phyloP scores from a whole-genome alignment of 768 basidiomycete species.

The Russula griseocarnosa region DNA sequence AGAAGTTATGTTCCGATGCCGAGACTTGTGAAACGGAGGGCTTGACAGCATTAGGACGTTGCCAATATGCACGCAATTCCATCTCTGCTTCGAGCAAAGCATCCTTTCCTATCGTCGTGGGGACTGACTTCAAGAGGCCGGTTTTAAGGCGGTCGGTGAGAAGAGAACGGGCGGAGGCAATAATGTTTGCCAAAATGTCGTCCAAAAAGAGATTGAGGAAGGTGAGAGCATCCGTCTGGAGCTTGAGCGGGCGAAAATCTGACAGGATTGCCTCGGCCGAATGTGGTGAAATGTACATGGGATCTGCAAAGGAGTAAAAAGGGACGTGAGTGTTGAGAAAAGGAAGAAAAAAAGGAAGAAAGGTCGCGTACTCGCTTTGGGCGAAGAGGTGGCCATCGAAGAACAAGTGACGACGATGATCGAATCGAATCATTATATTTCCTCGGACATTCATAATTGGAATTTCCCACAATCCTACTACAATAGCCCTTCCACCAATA shows the following conservation, averaged over 20 bases:
- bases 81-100: conserved; percentile 91
- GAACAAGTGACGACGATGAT: not conserved
- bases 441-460: not conserved
- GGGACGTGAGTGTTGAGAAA: not conserved
- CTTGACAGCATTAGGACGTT: conserved; percentile 50
- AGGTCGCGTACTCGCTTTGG: not conserved
- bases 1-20: conserved; percentile 56
- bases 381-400: conserved; percentile 8
- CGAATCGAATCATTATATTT: not conserved
- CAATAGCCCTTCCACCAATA: conserved; percentile 14
- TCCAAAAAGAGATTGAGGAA: conserved; percentile 79
- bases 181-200: conserved; percentile 74
- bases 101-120: conserved; percentile 84
- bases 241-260: conserved; percentile 86
- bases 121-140: conserved; percentile 65
- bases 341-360: not conserved
- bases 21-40: conserved; percentile 36
- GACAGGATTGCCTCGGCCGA: conserved; percentile 91
- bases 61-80: conserved; percentile 86
- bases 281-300: conserved; percentile 73
- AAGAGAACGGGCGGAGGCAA: conserved; percentile 62
- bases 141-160: conserved; percentile 69
- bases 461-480: not conserved
- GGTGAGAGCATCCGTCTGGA: conserved; percentile 71
- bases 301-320: conserved; percentile 40